Percentiles rank a stretch among this genome's conserved stretches.
Conservation (phyloP, 768 basidiomycete species). For the Boletus pseudopeckii region DNA sequence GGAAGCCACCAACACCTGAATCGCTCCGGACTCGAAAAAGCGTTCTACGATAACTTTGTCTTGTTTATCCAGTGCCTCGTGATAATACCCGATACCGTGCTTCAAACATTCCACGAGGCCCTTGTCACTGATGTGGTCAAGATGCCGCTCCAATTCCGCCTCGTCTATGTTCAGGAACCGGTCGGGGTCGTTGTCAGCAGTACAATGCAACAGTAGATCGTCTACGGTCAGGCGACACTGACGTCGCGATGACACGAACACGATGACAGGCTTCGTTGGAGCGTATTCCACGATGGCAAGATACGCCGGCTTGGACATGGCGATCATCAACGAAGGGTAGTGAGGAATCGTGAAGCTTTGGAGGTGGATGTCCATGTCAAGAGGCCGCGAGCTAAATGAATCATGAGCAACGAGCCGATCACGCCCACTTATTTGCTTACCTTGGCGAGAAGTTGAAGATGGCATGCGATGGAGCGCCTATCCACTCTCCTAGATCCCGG, state of each 20-base stretch:
- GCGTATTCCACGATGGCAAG: conserved; percentile 89
- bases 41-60: conserved; percentile 94
- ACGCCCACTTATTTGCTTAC: conserved; percentile 34
- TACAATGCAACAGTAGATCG: conserved; percentile 84
- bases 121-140: conserved; percentile 78
- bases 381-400: conserved; percentile 74
- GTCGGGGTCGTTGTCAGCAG: conserved; percentile 79
- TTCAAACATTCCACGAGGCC: conserved; percentile 75
- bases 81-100: conserved; percentile 92
- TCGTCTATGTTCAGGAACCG: conserved; percentile 88
- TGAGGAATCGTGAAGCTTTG: conserved; percentile 97
- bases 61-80: conserved; percentile 87
- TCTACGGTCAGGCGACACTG: conserved; percentile 94
- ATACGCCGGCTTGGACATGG: conserved; percentile 98
- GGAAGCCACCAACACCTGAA: conserved; percentile 91
- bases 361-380: conserved; percentile 96
- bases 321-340: conserved; percentile 97
- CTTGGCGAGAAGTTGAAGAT: conserved; percentile 98
- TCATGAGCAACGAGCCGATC: conserved; percentile 8
- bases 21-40: conserved; percentile 89
- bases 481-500: conserved; percentile 95
- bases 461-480: conserved; percentile 88
- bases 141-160: conserved; percentile 79
- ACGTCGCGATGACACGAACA: conserved; percentile 89
- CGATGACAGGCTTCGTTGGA: conserved; percentile 78